These are phyloP conservation scores for Kodamaea suecica DNA, from an alignment of 1,139 yeast species.

Conservation along the genomic window DNA sequence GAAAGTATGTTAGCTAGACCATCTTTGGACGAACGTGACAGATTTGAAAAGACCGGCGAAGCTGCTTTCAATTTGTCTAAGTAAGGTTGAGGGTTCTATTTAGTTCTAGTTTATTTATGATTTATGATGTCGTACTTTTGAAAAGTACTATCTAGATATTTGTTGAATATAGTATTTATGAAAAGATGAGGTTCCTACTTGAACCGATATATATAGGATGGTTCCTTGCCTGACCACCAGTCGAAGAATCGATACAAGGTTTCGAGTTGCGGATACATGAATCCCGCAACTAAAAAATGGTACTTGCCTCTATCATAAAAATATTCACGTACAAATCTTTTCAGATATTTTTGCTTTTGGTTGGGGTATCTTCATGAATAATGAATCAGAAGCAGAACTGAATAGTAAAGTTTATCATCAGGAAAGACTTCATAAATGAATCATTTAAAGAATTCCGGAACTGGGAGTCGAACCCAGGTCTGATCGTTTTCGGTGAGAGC, in stretches of 20 bases:
- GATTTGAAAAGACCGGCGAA: constrained; percentile 43
- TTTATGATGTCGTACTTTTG: constrained; percentile 10
- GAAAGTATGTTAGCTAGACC: constrained; percentile 54
- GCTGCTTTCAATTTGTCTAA: constrained; percentile 34
- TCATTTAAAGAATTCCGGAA: constrained; percentile 44
- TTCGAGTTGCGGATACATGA: too few species aligned
- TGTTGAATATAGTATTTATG: not conserved
- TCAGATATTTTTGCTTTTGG: constrained; percentile 3
- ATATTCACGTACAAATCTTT: constrained; percentile 1
- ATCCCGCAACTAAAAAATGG: too few species aligned
- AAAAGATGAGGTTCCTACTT: too few species aligned
- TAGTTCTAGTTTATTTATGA: constrained; percentile 4
- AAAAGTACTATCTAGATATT: constrained; percentile 5
- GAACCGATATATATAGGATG: too few species aligned
- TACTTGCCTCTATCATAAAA: not conserved
- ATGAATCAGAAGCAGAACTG: constrained; percentile 4
- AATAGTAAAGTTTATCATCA: constrained; percentile 3
- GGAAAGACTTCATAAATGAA: constrained; percentile 2
- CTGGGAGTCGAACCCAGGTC: constrained; percentile 85
- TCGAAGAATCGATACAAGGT: too few species aligned
- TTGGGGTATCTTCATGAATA: constrained; percentile 4
- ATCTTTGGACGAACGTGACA: constrained; percentile 46
- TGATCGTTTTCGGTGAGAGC: constrained; percentile 76
- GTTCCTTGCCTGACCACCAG: too few species aligned
- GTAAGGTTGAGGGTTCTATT: constrained; percentile 3